Evolutionary conservation across 257 asterid species (phyloP).

Genomic region (Petunia secreta): DNA sequence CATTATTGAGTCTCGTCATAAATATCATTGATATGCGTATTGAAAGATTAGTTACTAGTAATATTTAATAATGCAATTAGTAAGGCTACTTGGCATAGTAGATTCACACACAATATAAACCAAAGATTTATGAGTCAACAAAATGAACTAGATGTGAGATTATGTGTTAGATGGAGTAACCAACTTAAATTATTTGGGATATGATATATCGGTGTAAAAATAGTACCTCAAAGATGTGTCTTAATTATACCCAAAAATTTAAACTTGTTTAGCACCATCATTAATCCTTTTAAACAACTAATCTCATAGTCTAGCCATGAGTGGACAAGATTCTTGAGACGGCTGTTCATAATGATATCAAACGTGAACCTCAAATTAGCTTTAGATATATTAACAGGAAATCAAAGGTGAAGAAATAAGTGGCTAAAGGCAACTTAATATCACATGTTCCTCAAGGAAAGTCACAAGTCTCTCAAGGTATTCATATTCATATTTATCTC

Average conservation of each 20-base stretch:
- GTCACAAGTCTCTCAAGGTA: conserved; percentile 26
- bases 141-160: background rate
- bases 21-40: background rate
- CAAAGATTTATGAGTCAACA: background rate
- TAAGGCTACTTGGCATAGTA: background rate
- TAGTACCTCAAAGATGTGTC: background rate
- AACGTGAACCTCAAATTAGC: background rate
- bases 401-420: conserved; percentile 23
- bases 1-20: background rate
- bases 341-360: conserved; percentile 1
- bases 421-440: background rate
- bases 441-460: conserved; percentile 19
- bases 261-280: background rate
- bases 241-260: background rate
- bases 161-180: background rate
- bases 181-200: background rate
- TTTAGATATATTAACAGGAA: background rate
- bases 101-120: background rate
- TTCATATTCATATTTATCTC: background rate
- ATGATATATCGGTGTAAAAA: background rate
- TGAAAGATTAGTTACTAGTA: background rate
- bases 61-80: background rate
- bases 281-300: background rate
- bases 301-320: conserved; percentile 10
- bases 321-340: conserved; percentile 16